A percentile compares a stretch with the other conserved stretches of the same genome.
phyloP scores from a whole-genome alignment of 352 stramenopile species.

The Peronospora tabacina region DNA sequence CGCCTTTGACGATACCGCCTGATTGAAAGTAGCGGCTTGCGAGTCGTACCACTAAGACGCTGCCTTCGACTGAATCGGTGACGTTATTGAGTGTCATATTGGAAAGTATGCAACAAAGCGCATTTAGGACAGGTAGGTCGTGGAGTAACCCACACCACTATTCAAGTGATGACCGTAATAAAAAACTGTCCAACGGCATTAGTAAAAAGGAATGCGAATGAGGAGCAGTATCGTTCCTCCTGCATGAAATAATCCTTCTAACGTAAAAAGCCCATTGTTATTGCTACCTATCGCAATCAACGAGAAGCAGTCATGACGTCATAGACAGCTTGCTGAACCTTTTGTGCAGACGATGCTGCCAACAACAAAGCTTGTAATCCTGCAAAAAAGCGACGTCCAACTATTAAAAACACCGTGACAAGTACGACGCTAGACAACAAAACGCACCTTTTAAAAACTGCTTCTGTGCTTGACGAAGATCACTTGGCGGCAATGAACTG shows the following conservation, averaged over 20 bases:
- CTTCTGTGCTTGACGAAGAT: conserved; percentile 55
- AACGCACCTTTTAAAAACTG: conserved; percentile 48
- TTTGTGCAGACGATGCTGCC: conserved; percentile 22
- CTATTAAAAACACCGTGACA: background rate
- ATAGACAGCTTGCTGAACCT: conserved; percentile 25
- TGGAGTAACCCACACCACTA: conserved; percentile 13
- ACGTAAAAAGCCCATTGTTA: background rate
- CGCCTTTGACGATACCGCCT: conserved; percentile 46
- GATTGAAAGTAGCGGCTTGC: conserved; percentile 44
- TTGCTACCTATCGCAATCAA: background rate
- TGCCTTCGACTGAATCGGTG: conserved; percentile 16
- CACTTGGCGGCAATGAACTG: conserved; percentile 56
- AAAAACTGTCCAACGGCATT: conserved; percentile 12
- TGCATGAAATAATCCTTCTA: too few species aligned
- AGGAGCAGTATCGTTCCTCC: too few species aligned
- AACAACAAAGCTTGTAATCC: conserved; percentile 35
- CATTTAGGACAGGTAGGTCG: conserved; percentile 2
- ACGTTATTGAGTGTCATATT: conserved; percentile 22
- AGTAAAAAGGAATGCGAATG: too few species aligned
- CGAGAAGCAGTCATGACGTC: background rate
- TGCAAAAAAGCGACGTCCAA: background rate
- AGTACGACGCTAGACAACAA: background rate
- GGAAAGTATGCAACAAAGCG: background rate
- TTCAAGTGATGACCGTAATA: too few species aligned
- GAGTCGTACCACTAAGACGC: conserved; percentile 30